Conservation (phyloP, 805 yeast species). For the Candida michaelii region DNA sequence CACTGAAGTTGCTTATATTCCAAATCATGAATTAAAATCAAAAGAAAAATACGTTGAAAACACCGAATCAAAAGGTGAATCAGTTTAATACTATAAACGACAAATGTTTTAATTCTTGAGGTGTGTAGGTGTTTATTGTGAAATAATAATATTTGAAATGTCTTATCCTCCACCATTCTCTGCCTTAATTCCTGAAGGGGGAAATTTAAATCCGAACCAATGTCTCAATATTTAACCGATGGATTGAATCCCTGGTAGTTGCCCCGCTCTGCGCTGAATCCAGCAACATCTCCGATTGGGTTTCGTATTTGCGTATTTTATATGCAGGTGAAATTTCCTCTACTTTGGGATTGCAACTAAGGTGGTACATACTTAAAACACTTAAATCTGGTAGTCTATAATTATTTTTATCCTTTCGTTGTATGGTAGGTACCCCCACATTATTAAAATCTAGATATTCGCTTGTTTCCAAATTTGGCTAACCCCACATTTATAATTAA, state of each 20-base stretch:
- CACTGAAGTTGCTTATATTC: slow-evolving; percentile 1
- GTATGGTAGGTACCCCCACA: too few species aligned
- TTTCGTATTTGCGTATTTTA: not conserved
- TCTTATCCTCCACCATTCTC: not conserved
- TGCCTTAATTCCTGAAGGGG: too few species aligned
- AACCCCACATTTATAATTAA: too few species aligned
- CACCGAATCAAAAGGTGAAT: slow-evolving; percentile 2
- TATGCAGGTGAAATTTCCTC: not conserved
- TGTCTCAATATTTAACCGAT: too few species aligned
- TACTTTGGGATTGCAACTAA: too few species aligned
- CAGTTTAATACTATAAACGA: not conserved
- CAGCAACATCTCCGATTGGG: too few species aligned
- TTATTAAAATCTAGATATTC: too few species aligned
- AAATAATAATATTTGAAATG: not conserved
- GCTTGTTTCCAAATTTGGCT: too few species aligned
- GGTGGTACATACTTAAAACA: too few species aligned
- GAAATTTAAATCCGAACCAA: too few species aligned
- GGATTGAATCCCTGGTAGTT: not conserved
- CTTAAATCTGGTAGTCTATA: too few species aligned
- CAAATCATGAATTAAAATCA: not conserved
- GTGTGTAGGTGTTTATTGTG: slow-evolving; percentile 2
- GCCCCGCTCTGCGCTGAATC: not conserved
- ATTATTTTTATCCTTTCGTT: too few species aligned
- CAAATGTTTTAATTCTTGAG: not conserved
- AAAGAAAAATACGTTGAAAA: slow-evolving; percentile 8